A percentile compares a stretch with the other conserved stretches of the same genome.
Evolutionary conservation across 2,329 filamentous ascomycete species (phyloP).

Genomic region (Stenocarpella maydis): DNA sequence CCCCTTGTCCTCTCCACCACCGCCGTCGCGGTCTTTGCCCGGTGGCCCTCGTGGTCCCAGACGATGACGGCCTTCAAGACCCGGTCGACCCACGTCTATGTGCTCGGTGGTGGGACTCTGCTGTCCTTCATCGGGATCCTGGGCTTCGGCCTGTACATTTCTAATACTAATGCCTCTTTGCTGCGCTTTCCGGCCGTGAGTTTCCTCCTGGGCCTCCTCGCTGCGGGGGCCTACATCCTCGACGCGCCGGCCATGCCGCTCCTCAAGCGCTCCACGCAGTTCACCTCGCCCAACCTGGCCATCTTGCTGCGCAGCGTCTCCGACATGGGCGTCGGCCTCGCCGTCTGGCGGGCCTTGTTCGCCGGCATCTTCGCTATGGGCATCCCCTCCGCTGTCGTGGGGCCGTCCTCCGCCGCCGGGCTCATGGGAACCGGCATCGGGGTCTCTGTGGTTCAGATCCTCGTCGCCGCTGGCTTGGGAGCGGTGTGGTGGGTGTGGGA

Average conservation of each 20-base stretch:
- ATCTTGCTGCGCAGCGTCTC: constrained; percentile 54
- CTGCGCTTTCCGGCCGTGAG: constrained; percentile 53
- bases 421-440: constrained; percentile 51
- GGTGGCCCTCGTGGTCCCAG: constrained; percentile 40
- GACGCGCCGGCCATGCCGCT: constrained; percentile 52
- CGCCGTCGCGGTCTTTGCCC: constrained; percentile 44
- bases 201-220: constrained; percentile 57
- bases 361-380: constrained; percentile 55
- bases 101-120: constrained; percentile 45
- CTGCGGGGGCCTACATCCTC: constrained; percentile 51
- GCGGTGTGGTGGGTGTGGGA: constrained; percentile 53
- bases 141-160: constrained; percentile 54
- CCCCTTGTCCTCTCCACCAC: constrained; percentile 53
- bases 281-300: constrained; percentile 56
- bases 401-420: constrained; percentile 42
- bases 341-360: constrained; percentile 50
- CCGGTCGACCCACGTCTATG: constrained; percentile 43
- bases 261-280: constrained; percentile 57
- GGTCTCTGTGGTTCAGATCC: constrained; percentile 51
- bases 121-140: constrained; percentile 53
- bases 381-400: constrained; percentile 48
- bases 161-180: constrained; percentile 36
- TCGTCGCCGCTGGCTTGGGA: constrained; percentile 46
- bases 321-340: constrained; percentile 57
- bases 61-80: constrained; percentile 41